Evolutionary conservation across 2,329 filamentous ascomycete species (phyloP), one percentile per base, ranked within the genome.

Genomic region (Simplicillium sp.): DNA sequence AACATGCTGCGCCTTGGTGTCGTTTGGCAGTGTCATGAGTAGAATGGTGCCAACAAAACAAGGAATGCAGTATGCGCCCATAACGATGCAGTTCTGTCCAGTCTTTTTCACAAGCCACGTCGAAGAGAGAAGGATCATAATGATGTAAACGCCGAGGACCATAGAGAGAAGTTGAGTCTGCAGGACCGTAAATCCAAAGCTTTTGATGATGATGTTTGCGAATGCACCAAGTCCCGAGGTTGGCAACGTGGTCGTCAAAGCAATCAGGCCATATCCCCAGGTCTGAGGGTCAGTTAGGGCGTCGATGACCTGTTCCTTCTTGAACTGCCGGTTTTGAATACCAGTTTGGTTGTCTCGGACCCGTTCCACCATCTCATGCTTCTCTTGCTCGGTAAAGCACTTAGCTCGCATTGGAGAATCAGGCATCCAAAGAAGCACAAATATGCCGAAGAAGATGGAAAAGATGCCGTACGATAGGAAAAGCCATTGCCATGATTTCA

Each of bases 141-240:
- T 84, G 50, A 87, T 87, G 49, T 84, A 84, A 32, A 74, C 76
- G 5, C 84, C 84, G 1, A 86, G 65, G 0, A 87, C 83, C 80
- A 88, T 87, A 32, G 81, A 74, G 17, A 89, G 64, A 2, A 89
- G 65, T 59, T 87, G 83, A 0, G 83, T 86, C 57, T 88, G 63
- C 7, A 87, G 65, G 0, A 66, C 63, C 1, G 64, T 70, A 52
- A 87, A 89, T 0, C 80, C 62, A 44, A 88, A 79, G n/a, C 68
- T 67, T 41, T 70, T 74, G 58, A 88, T 85, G 50, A 89, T 82
- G 50, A 88, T 82, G 47, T 82, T 82, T 40, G 81, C 77, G 54
- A 87, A 88, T 0, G 77, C 78, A 7, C 84, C 83, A 0, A 88
- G 71, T 0, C 84, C 83, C 15, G 75, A 80, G 0, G 82, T 87